A percentile compares a stretch with the other conserved stretches of the same genome.
phyloP scores from a whole-genome alignment of 2,329 filamentous ascomycete genomes.

The Ophiostoma angusticollis region DNA sequence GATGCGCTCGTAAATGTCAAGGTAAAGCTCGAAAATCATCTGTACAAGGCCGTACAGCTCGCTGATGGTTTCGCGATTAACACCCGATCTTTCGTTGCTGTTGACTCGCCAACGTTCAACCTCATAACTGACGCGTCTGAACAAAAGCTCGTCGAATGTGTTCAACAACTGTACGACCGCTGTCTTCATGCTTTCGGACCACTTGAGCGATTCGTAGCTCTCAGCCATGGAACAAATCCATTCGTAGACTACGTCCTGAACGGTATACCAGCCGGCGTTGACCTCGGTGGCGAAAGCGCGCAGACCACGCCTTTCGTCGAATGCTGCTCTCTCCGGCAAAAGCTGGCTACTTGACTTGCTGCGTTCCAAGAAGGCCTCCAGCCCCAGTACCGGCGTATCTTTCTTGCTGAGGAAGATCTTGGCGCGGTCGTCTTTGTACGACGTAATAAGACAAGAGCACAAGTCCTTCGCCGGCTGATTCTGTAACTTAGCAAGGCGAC shows the following conservation, averaged over 20 bases:
- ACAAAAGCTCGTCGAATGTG: constrained; percentile 38
- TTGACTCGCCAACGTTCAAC: constrained; percentile 6
- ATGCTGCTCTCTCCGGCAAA: constrained; percentile 30
- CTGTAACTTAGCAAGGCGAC: constrained; percentile 35
- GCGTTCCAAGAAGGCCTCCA: constrained; percentile 52
- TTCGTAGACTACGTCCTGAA: constrained; percentile 45
- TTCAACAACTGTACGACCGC: constrained; percentile 44
- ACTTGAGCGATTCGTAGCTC: constrained; percentile 41
- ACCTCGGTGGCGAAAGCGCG: constrained; percentile 36
- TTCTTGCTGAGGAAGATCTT: constrained; percentile 41
- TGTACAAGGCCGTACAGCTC: constrained; percentile 35
- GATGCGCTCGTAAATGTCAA: constrained; percentile 47
- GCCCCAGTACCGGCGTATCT: constrained; percentile 36
- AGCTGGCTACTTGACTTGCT: constrained; percentile 43
- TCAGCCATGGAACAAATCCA: constrained; percentile 39
- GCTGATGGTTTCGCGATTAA: background rate
- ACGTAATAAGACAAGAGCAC: constrained; percentile 29
- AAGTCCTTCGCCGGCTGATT: constrained; percentile 36
- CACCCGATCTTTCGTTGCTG: background rate
- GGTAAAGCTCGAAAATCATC: constrained; percentile 49
- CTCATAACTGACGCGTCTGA: constrained; percentile 32
- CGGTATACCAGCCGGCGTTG: constrained; percentile 37
- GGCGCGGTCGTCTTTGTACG: constrained; percentile 41
- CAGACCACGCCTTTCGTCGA: constrained; percentile 41
- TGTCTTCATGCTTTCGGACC: constrained; percentile 45